Base-by-base conservation (phyloP, 768 basidiomycete genomes). In the Boletus rubroflammeus region DNA sequence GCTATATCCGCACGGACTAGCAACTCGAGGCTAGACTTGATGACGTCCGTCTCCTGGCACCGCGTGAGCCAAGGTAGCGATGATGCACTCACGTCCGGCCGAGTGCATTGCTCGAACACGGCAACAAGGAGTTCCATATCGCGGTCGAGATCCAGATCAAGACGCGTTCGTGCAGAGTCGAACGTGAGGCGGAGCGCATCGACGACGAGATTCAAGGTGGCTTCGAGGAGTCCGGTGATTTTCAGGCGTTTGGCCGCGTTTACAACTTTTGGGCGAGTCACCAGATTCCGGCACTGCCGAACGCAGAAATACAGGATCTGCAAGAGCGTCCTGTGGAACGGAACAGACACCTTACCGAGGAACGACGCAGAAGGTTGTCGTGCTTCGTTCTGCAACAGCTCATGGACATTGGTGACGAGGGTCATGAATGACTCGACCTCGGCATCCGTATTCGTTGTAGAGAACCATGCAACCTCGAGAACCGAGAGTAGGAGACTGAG, bases 51-150 rank as follows among this genome's bases (percentile, higher is more conserved):
- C 65, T 93, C 90, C 63, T 92, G 86, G 54, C 90, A 88, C 40
- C 82, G 76, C 17, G 85, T 77, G 39, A 98, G 76, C 95, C 95
- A 98, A 21, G 82, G 66, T 1, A 82, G 73, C 0, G 88, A 83
- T 0, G 91, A 86, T 0, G 80, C 75, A 35, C 80, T 84, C 54
- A 92, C 75, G 51, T 90, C 86, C 3, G 78, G 74, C 9, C 82
- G 79, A 7, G 82, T 90, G 65, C 86, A 87, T 63, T 90, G 88
- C 59, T 90, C 83, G 57, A 94, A 91, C n/a, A 89, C 85, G 7
- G 88, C 81, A 5, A 92, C 84, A 13, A 93, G 74, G 11, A 92
- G 75, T 57, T 91, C 85, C 79, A 94, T 82, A 57, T 96, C 91
- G 19, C 80, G 75, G 68, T 93, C 90, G 6, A 91, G 73, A 42